These are phyloP conservation scores for Chionographis japonica DNA, from an alignment of 106 monocot genomes.

Conservation along the genomic window DNA sequence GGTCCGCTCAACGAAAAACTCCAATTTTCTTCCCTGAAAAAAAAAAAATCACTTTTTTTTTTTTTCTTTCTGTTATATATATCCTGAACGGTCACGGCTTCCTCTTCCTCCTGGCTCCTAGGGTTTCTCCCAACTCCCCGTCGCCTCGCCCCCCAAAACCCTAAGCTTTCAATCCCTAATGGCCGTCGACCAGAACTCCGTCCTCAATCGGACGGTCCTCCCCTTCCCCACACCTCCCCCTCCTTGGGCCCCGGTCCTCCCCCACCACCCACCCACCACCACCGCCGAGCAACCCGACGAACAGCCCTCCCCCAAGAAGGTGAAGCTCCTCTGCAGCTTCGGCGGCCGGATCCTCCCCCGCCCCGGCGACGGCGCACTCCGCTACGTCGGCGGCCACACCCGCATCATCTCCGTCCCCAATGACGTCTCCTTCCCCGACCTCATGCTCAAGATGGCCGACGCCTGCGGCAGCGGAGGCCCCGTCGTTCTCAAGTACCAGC, in stretches of 20 bases:
- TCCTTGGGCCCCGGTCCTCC: background rate
- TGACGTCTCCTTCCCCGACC: conserved; percentile 36
- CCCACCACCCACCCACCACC: background rate
- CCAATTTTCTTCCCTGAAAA: no score
- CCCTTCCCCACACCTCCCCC: conserved; percentile 2
- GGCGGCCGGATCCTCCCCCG: conserved; percentile 6
- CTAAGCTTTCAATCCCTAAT: no score
- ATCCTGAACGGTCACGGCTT: no score
- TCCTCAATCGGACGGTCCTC: background rate
- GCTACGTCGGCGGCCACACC: conserved; percentile 24
- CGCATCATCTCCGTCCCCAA: conserved; percentile 61
- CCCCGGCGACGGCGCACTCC: conserved; percentile 2
- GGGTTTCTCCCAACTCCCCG: no score
- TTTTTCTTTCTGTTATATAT: no score
- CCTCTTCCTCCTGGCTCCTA: no score
- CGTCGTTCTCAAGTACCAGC: conserved; percentile 56
- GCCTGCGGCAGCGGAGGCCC: conserved; percentile 28
- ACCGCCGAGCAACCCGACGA: conserved; percentile 1
- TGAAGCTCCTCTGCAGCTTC: conserved; percentile 80
- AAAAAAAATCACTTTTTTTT: no score
- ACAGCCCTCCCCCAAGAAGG: conserved; percentile 11
- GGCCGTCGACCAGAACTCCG: background rate
- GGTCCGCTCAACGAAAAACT: no score
- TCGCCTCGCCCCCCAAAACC: no score
- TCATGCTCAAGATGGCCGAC: conserved; percentile 51